phyloP scores from a whole-genome alignment of 345 rosid genomes.

The Eucalyptus marginata region DNA sequence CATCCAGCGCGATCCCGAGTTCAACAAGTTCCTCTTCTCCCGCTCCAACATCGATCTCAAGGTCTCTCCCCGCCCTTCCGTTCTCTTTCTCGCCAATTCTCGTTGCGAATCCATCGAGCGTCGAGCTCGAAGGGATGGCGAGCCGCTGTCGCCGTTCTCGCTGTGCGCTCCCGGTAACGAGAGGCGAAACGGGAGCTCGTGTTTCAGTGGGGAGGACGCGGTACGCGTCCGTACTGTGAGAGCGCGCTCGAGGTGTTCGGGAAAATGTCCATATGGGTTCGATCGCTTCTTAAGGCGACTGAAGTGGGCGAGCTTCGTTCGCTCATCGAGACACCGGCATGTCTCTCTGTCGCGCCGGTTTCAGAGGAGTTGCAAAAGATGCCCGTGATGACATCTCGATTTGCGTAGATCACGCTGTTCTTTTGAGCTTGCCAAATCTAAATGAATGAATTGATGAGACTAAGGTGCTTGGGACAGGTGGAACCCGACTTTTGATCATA shows the following conservation, averaged over 20 bases:
- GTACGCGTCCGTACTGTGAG: not conserved
- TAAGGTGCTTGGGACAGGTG: not conserved
- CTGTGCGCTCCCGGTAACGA: not conserved
- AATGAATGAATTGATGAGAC: not conserved
- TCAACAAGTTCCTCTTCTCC: conserved; percentile 29
- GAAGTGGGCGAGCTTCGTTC: not conserved
- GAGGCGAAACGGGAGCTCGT: not conserved
- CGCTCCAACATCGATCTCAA: conserved; percentile 83
- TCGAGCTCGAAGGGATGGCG: not conserved
- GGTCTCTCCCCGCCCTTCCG: conserved; percentile 15
- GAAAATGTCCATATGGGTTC: not conserved
- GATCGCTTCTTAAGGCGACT: not conserved
- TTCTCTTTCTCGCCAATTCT: not conserved
- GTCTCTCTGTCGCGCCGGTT: not conserved
- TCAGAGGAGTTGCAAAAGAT: not conserved
- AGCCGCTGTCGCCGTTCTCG: not conserved
- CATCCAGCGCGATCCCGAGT: conserved; percentile 60
- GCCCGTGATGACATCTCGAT: not conserved
- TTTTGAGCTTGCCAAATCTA: not conserved
- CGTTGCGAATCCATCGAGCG: not conserved
- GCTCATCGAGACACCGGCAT: not conserved
- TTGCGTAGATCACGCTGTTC: not conserved
- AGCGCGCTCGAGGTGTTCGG: not conserved
- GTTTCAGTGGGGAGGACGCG: not conserved
- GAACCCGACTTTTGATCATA: not conserved